Conservation (phyloP, 2,329 filamentous ascomycete genomes). For the Diaporthe eres region DNA sequence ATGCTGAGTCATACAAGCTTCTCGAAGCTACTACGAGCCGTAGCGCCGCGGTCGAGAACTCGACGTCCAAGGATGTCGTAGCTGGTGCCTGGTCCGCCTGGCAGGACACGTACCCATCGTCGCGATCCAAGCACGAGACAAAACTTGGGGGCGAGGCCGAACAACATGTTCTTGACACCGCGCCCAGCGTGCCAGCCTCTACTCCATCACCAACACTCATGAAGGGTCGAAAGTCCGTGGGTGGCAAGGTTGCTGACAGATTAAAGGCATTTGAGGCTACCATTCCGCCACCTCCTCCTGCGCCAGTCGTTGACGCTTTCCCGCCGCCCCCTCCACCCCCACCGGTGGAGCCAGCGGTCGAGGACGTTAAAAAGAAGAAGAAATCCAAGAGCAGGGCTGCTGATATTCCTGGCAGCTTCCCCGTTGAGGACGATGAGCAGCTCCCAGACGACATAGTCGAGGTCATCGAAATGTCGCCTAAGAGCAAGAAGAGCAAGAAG, state of each 20-base stretch:
- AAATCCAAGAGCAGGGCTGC: conserved; percentile 53
- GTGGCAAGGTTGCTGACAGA: conserved; percentile 69
- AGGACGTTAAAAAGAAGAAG: conserved; percentile 57
- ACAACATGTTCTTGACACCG: conserved; percentile 23
- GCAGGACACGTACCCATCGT: conserved; percentile 58
- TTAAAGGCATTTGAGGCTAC: conserved; percentile 68
- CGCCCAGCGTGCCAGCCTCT: conserved; percentile 11
- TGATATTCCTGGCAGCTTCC: conserved; percentile 71
- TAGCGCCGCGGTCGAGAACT: conserved; percentile 46
- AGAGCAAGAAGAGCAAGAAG: conserved; percentile 51
- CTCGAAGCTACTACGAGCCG: conserved; percentile 58
- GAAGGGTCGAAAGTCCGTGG: conserved; percentile 64
- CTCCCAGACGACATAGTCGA: conserved; percentile 58
- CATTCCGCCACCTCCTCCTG: conserved; percentile 53
- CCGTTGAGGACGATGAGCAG: conserved; percentile 61
- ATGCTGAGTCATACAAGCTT: conserved; percentile 65
- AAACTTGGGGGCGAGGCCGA: conserved; percentile 42
- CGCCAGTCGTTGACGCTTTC: conserved; percentile 22
- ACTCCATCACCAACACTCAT: conserved; percentile 52
- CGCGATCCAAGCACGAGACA: conserved; percentile 51
- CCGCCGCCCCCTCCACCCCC: conserved; percentile 57
- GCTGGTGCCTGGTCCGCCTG: conserved; percentile 44
- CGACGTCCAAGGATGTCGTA: conserved; percentile 34
- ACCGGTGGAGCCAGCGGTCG: conserved; percentile 46
- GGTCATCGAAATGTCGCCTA: conserved; percentile 64